phyloP scores from a whole-genome alignment of 2,329 filamentous ascomycete species.

The Lasiodiplodia gonubiensis region DNA sequence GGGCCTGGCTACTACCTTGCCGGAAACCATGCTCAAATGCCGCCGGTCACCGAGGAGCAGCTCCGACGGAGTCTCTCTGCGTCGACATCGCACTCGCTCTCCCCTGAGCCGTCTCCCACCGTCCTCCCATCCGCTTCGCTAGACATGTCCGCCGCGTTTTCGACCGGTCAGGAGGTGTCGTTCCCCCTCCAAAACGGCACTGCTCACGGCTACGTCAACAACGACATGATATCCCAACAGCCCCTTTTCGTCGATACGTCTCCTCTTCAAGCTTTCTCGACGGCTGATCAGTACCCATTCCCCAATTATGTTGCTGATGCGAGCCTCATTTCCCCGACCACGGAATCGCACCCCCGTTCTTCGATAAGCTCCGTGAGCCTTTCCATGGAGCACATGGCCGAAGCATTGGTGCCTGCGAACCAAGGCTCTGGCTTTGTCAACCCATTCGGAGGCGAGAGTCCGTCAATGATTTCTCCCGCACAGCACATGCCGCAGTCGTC shows the following conservation, averaged over 20 bases:
- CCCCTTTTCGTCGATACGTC: conserved; percentile 26
- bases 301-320: conserved; percentile 11
- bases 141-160: conserved; percentile 14
- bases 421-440: conserved; percentile 18
- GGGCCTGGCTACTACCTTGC: conserved; percentile 19
- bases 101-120: conserved; percentile 19
- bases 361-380: conserved; percentile 13
- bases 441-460: conserved; percentile 20
- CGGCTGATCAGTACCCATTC: conserved; percentile 14
- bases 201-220: conserved; percentile 2
- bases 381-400: conserved; percentile 17
- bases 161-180: conserved; percentile 14
- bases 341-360: conserved; percentile 8
- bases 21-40: background rate
- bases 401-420: background rate
- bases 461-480: conserved; percentile 1
- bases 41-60: conserved; percentile 21
- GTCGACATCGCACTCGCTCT: conserved; percentile 23
- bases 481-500: conserved; percentile 15
- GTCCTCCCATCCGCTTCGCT: conserved; percentile 8
- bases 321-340: conserved; percentile 6
- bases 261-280: conserved; percentile 8
- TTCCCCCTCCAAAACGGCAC: conserved; percentile 12
- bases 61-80: conserved; percentile 25
- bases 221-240: conserved; percentile 11